Percentiles rank a stretch among this genome's conserved stretches.
These are phyloP conservation scores for Apiospora pterosperma DNA, from an alignment of 2,329 filamentous ascomycete genomes.

Conservation along the genomic window DNA sequence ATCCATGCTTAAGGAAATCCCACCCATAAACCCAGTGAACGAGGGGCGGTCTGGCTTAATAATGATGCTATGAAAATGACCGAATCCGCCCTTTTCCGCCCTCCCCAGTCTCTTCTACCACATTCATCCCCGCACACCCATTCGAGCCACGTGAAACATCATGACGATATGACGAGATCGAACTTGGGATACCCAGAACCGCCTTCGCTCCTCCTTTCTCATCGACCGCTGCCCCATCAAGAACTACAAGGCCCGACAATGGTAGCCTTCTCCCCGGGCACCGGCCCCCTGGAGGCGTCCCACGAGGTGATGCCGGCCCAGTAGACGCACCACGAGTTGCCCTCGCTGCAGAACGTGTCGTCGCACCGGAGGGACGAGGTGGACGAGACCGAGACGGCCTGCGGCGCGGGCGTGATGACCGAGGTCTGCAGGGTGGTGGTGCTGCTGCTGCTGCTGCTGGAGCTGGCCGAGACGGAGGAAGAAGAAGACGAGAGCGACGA, in stretches of 20 bases:
- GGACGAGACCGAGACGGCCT: neutral
- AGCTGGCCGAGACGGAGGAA: neutral
- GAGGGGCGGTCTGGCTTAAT: no score
- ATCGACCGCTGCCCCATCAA: neutral
- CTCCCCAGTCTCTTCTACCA: no score
- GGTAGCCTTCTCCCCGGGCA: constrained; percentile 32
- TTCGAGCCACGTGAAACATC: no score
- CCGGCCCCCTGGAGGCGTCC: constrained; percentile 27
- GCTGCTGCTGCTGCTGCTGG: no score
- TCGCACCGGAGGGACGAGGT: constrained; percentile 26
- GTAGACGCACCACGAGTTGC: constrained; percentile 34
- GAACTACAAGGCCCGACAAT: constrained; percentile 8
- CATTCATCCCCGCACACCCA: no score
- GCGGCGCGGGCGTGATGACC: neutral
- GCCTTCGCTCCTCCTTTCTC: neutral
- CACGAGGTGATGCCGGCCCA: constrained; percentile 35
- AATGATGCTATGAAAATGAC: no score
- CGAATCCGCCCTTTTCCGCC: no score
- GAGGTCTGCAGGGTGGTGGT: neutral
- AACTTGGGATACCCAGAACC: no score
- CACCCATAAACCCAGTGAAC: no score
- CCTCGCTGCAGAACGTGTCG: constrained; percentile 31
- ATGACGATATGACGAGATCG: no score
- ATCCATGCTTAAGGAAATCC: no score
- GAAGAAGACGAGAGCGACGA: neutral